These are phyloP conservation scores for Helotiales sp. DNA, from an alignment of 2,329 filamentous ascomycete species.

Conservation along the genomic window DNA sequence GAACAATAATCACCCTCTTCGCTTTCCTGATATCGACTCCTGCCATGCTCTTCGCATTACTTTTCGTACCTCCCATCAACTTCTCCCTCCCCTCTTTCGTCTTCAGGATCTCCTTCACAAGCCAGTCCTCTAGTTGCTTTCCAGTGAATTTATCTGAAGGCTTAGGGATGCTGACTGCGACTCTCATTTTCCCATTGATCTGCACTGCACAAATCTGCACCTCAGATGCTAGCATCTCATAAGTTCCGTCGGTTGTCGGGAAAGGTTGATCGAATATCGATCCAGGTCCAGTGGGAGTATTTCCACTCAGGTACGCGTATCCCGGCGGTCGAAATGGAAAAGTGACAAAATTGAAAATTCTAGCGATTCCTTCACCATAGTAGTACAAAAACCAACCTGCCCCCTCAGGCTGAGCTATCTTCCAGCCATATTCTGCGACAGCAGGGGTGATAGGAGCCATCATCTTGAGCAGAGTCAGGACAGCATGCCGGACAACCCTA, in stretches of 20 bases:
- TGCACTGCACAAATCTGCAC: slow-evolving; percentile 66
- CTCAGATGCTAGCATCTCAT: slow-evolving; percentile 50
- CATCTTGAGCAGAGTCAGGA: slow-evolving; percentile 64
- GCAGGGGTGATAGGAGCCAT: slow-evolving; percentile 79
- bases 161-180: slow-evolving; percentile 63
- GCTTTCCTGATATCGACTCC: slow-evolving; percentile 47
- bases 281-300: no score
- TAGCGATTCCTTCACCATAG: background rate
- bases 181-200: slow-evolving; percentile 76
- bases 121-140: slow-evolving; percentile 55
- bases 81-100: slow-evolving; percentile 58
- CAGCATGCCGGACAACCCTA: slow-evolving; percentile 35
- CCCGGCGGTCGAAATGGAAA: no score
- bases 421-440: slow-evolving; percentile 80
- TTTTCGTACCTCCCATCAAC: slow-evolving; percentile 42
- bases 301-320: no score
- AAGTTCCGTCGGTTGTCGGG: slow-evolving; percentile 55
- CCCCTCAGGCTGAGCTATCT: slow-evolving; percentile 45
- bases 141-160: slow-evolving; percentile 43
- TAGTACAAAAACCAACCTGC: background rate
- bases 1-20: slow-evolving; percentile 67
- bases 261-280: slow-evolving; percentile 53
- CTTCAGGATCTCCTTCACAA: slow-evolving; percentile 60
- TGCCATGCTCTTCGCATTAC: slow-evolving; percentile 38
- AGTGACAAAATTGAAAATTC: background rate